Evolutionary conservation across 495 filamentous ascomycete species (phyloP).

Genomic region (Penicillium psychrofluorescens): DNA sequence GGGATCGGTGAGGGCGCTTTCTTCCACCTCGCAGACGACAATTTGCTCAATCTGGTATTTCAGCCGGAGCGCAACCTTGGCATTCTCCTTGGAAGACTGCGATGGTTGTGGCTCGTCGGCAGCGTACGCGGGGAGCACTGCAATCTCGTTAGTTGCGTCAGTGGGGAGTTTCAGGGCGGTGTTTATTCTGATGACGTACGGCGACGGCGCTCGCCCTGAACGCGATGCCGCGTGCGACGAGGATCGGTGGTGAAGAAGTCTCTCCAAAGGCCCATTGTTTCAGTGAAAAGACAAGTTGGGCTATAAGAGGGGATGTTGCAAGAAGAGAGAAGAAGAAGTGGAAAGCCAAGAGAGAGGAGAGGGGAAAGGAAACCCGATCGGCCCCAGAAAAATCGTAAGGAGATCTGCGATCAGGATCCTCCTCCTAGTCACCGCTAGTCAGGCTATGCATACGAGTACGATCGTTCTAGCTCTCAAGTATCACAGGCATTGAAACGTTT

Average conservation of each 20-base stretch:
- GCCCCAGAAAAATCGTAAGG: no score
- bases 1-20: conserved; percentile 60
- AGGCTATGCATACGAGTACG: background rate
- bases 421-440: background rate
- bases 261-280: conserved; percentile 28
- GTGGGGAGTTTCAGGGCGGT: no score
- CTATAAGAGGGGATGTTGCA: background rate
- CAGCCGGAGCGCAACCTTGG: conserved; percentile 78
- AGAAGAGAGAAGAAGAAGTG: background rate
- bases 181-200: conserved; percentile 27
- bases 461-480: conserved; percentile 12
- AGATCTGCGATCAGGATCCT: no score
- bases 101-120: conserved; percentile 20
- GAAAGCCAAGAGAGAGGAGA: background rate
- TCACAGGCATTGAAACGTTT: conserved; percentile 27
- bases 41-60: conserved; percentile 87
- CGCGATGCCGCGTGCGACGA: conserved; percentile 15
- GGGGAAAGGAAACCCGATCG: background rate
- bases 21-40: conserved; percentile 79
- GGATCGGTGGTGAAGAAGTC: conserved; percentile 23
- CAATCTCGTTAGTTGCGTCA: conserved; percentile 16
- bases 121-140: conserved; percentile 30
- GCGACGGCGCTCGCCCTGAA: conserved; percentile 26
- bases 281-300: background rate
- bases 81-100: conserved; percentile 69